These are phyloP conservation scores for Fusarium globosum DNA, from an alignment of 2,329 filamentous ascomycete species.

Conservation along the genomic window DNA sequence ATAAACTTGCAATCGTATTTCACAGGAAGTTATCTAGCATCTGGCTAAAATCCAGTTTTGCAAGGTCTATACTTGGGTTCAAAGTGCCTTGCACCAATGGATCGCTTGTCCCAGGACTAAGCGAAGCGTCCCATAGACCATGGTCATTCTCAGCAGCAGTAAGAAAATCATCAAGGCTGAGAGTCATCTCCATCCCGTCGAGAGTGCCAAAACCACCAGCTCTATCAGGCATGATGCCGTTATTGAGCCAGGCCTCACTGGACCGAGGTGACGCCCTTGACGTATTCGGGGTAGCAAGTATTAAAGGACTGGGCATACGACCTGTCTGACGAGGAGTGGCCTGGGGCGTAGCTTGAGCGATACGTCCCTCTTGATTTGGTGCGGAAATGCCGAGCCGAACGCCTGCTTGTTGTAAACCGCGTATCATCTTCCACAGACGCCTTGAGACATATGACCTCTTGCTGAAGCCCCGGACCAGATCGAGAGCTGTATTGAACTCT, in stretches of 20 bases:
- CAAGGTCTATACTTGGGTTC: background rate
- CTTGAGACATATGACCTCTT: background rate
- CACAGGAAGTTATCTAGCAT: background rate
- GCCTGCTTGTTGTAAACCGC: background rate
- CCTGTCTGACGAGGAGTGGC: background rate
- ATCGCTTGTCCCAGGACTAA: background rate
- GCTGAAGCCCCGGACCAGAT: background rate
- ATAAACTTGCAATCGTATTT: background rate
- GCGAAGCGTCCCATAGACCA: background rate
- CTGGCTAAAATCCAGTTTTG: background rate
- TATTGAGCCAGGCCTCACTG: background rate
- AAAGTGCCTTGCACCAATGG: background rate
- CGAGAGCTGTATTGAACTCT: background rate
- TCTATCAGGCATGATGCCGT: background rate
- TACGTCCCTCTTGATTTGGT: background rate
- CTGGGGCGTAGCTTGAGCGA: background rate
- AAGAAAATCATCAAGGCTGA: background rate
- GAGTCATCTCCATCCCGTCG: background rate
- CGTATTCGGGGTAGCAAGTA: background rate
- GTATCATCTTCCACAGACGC: background rate
- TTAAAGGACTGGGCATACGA: background rate
- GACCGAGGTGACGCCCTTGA: background rate
- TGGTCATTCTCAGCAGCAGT: background rate
- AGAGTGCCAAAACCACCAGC: background rate
- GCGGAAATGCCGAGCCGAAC: background rate